phyloP scores from a whole-genome alignment of 495 filamentous ascomycete species.

The Copromyces sp. region DNA sequence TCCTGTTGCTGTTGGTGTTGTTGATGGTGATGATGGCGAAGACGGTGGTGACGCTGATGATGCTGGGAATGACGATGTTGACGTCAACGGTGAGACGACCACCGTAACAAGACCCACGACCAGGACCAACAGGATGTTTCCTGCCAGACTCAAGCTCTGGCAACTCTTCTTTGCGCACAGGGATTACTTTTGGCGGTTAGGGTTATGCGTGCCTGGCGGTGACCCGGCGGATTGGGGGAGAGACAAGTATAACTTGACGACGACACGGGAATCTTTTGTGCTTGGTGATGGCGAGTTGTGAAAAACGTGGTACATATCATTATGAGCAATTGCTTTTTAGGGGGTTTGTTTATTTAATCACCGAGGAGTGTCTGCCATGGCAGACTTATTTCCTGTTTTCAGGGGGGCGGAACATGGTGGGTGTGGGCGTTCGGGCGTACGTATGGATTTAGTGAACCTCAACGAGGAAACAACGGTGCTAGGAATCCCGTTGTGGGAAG shows the following conservation, averaged over 20 bases:
- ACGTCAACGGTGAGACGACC: not conserved
- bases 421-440: not conserved
- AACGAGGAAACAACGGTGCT: not conserved
- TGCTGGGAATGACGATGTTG: not conserved
- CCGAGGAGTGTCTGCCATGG: not conserved
- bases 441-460: not conserved
- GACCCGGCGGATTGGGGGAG: slow-evolving; percentile 60
- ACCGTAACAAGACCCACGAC: not conserved
- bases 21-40: not conserved
- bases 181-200: slow-evolving; percentile 93
- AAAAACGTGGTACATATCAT: not conserved
- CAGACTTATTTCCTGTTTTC: not conserved
- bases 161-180: slow-evolving; percentile 89
- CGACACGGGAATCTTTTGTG: not conserved
- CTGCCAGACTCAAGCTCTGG: slow-evolving; percentile 64
- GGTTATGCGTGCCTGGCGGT: slow-evolving; percentile 78
- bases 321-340: not conserved
- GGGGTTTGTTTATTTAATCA: not conserved
- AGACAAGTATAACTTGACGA: slow-evolving; percentile 27
- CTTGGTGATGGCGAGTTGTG: not conserved
- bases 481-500: not conserved
- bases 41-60: not conserved
- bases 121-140: slow-evolving; percentile 30
- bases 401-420: not conserved
- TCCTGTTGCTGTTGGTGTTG: not conserved